phyloP scores from a whole-genome alignment of 2,329 filamentous ascomycete genomes.

The Lasiodiplodia hormozganensis region DNA sequence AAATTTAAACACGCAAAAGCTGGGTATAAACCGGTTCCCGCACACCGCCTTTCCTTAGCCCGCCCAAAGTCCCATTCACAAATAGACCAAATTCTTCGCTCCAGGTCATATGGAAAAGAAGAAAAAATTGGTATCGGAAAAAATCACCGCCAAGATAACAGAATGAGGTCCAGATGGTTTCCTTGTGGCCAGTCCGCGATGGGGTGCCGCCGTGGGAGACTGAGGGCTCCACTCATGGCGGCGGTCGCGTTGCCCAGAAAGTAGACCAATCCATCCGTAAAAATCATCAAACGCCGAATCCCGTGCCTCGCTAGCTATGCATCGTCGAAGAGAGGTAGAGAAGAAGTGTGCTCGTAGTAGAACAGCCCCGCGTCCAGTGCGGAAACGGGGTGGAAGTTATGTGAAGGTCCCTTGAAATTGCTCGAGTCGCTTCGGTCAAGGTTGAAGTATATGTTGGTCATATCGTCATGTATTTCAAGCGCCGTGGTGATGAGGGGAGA shows the following conservation, averaged over 20 bases:
- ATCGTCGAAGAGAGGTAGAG: neutral
- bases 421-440: neutral
- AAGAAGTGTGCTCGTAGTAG: neutral
- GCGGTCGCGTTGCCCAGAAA: neutral
- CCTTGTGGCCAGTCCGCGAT: neutral
- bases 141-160: neutral
- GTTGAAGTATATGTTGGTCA: neutral
- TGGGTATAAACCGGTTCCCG: constrained; percentile 25
- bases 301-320: constrained; percentile 23
- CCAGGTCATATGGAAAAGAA: neutral
- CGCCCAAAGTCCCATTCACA: neutral
- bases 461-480: constrained; percentile 20
- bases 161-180: neutral
- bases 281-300: constrained; percentile 18
- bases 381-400: neutral
- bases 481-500: neutral
- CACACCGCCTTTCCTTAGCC: neutral
- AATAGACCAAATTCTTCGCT: neutral
- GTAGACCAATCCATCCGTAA: neutral
- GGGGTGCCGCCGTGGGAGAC: neutral
- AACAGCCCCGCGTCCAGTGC: neutral
- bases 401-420: neutral
- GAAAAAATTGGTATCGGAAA: neutral
- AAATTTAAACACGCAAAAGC: constrained; percentile 4
- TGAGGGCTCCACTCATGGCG: neutral